A percentile compares a stretch with the other conserved stretches of the same genome.
phyloP scores from a whole-genome alignment of 2,329 filamentous ascomycete species.

The Penicillium sp. region DNA sequence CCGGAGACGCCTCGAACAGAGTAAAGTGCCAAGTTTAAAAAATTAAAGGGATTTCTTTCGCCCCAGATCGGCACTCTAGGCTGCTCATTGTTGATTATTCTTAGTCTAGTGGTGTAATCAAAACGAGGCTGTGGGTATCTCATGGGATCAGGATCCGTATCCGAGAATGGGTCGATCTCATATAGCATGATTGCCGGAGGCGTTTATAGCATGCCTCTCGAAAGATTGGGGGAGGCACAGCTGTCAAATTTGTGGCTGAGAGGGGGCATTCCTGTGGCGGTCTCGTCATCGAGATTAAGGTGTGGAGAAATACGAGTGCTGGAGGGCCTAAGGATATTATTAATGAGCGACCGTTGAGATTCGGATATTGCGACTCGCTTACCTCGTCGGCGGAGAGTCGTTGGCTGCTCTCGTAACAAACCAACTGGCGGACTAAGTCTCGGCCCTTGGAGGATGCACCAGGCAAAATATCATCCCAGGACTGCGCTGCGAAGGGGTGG shows the following conservation, averaged over 20 bases:
- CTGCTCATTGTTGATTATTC: not conserved
- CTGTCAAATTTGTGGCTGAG: constrained; percentile 5
- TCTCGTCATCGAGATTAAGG: constrained; percentile 10
- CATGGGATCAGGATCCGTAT: not conserved
- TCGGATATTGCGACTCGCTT: constrained; percentile 14
- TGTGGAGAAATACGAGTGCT: constrained; percentile 39
- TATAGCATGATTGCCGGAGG: not conserved
- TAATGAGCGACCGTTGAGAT: constrained; percentile 13
- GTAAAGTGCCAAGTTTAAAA: not conserved
- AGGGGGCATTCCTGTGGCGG: constrained; percentile 8
- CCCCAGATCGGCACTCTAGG: not conserved
- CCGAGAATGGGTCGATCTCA: not conserved
- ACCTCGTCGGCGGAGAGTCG: constrained; percentile 69
- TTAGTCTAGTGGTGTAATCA: not conserved
- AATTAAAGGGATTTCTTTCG: not conserved
- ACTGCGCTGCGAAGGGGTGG: constrained; percentile 64
- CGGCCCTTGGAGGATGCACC: constrained; percentile 58
- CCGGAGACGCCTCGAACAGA: constrained; percentile 13
- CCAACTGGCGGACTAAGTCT: constrained; percentile 65
- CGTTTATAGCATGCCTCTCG: not conserved
- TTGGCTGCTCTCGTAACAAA: constrained; percentile 69
- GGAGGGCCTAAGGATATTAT: constrained; percentile 30
- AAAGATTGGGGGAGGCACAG: not conserved
- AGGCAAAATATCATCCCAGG: constrained; percentile 71
- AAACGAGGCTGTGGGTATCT: not conserved